A percentile compares a stretch with the other conserved stretches of the same genome.
phyloP scores from a whole-genome alignment of 352 stramenopile species.

The Plasmopara muralis region DNA sequence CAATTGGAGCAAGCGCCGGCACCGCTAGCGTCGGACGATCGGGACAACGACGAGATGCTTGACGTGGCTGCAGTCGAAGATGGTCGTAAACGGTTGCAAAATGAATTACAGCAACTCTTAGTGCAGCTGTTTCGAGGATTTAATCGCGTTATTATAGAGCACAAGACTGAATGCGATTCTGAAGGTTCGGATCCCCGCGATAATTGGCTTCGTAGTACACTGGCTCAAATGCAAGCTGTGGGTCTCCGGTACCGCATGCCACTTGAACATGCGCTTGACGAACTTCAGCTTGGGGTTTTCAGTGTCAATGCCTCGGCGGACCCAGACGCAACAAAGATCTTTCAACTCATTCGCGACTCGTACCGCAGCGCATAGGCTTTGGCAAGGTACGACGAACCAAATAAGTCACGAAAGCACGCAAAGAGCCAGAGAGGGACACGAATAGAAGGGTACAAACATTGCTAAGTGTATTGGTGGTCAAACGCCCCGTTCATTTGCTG shows the following conservation, averaged over 20 bases:
- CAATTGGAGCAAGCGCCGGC: conserved; percentile 25
- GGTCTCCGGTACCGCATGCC: conserved; percentile 49
- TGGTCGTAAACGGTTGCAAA: conserved; percentile 29
- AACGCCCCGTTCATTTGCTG: conserved; percentile 11
- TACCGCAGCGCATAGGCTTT: conserved; percentile 43
- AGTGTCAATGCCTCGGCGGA: conserved; percentile 38
- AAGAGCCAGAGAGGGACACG: conserved; percentile 6
- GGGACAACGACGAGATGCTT: conserved; percentile 45
- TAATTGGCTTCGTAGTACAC: conserved; percentile 74
- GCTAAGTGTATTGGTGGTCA: conserved; percentile 5
- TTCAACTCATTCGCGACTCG: conserved; percentile 59
- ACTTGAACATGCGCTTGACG: conserved; percentile 44
- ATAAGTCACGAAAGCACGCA: conserved; percentile 7
- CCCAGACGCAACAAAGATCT: conserved; percentile 67
- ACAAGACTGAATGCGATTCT: conserved; percentile 69
- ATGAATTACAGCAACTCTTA: conserved; percentile 47
- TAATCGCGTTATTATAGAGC: conserved; percentile 61
- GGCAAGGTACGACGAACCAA: background rate
- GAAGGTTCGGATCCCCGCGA: conserved; percentile 69
- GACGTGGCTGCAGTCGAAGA: conserved; percentile 41
- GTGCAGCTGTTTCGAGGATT: conserved; percentile 61
- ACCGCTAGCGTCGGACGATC: conserved; percentile 23
- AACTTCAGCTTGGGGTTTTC: conserved; percentile 54
- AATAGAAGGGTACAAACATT: conserved; percentile 16
- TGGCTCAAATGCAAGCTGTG: conserved; percentile 67